Conservation (phyloP, 1,284 basidiomycete genomes). For the Ustilago shanxiensis region DNA sequence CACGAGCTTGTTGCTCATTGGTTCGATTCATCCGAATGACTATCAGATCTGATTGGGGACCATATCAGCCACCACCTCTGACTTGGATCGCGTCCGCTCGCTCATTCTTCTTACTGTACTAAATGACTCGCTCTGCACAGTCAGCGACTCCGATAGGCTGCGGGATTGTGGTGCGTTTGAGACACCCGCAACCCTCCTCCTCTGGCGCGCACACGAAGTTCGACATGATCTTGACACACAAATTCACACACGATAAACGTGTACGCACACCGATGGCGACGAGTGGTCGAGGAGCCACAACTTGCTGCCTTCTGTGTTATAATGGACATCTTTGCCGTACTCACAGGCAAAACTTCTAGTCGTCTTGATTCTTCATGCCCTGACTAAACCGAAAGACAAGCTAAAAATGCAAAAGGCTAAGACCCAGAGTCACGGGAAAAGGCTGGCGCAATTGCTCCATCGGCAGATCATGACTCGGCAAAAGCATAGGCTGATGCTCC, state of each 20-base stretch:
- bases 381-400: slow-evolving; percentile 6
- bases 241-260: too few species aligned
- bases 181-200: not conserved
- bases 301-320: not conserved
- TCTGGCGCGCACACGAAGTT: not conserved
- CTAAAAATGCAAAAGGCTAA: not conserved
- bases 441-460: slow-evolving; percentile 1
- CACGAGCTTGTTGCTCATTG: slow-evolving; percentile 1
- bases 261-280: not conserved
- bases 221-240: not conserved
- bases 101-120: not conserved
- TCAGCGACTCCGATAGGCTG: not conserved
- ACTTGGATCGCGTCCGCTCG: not conserved
- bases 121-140: not conserved
- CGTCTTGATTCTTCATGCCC: not conserved
- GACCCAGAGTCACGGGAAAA: not conserved
- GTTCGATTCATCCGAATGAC: not conserved
- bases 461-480: slow-evolving; percentile 10
- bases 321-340: too few species aligned
- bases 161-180: not conserved
- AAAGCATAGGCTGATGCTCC: not conserved
- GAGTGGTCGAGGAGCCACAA: slow-evolving; percentile 1
- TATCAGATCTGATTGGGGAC: slow-evolving; percentile 5
- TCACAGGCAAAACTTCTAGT: not conserved
- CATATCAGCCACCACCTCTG: not conserved